phyloP scores from a whole-genome alignment of 768 basidiomycete species.

The Lactarius trivialis region DNA sequence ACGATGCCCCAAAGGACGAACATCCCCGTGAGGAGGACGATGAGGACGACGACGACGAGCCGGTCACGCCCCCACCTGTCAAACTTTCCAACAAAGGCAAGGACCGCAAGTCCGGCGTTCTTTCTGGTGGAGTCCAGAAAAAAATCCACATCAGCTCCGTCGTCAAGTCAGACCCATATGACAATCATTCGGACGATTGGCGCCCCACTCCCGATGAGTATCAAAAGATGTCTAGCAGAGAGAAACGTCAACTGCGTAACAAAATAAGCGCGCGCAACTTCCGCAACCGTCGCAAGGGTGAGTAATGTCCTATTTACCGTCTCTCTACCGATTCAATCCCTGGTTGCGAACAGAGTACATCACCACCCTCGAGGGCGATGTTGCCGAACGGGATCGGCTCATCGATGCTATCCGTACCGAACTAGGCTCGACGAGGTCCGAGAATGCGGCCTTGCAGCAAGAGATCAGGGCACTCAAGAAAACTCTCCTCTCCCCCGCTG shows the following conservation, averaged over 20 bases:
- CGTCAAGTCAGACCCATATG: conserved; percentile 39
- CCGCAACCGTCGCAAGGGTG: conserved; percentile 89
- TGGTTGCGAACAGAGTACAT: conserved; percentile 68
- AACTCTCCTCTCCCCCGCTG: conserved; percentile 63
- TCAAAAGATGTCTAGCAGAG: conserved; percentile 90
- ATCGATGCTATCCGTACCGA: conserved; percentile 84
- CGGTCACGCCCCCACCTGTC: conserved; percentile 28
- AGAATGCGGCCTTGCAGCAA: conserved; percentile 77
- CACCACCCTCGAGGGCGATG: conserved; percentile 85
- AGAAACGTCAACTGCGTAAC: conserved; percentile 93
- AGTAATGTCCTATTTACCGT: conserved; percentile 18
- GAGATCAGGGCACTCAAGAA: conserved; percentile 72
- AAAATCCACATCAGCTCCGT: conserved; percentile 34
- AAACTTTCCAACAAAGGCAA: conserved; percentile 40
- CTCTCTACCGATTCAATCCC: background rate
- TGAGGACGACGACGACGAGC: conserved; percentile 31
- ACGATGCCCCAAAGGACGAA: conserved; percentile 30
- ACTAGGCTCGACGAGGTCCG: conserved; percentile 68
- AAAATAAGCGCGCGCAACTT: conserved; percentile 97
- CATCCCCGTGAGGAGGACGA: conserved; percentile 31
- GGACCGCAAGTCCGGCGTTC: conserved; percentile 60
- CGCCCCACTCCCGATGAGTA: conserved; percentile 88
- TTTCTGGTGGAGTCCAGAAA: conserved; percentile 69
- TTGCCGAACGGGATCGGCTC: conserved; percentile 85
- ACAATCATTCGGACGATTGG: conserved; percentile 69